phyloP scores from a whole-genome alignment of 164 flowering plant genomes.

The Vitis rotundifolia region DNA sequence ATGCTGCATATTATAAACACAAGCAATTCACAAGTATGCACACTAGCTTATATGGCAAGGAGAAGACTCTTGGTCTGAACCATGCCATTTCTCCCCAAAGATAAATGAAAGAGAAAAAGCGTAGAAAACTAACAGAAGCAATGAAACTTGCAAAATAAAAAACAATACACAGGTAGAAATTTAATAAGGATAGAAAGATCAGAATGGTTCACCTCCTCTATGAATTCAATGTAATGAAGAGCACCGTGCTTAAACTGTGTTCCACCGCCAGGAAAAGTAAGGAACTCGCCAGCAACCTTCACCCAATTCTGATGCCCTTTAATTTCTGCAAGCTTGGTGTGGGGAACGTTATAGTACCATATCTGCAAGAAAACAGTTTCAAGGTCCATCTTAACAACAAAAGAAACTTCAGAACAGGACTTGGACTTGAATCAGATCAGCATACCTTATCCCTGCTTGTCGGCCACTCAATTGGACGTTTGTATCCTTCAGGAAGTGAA shows the following conservation, averaged over 20 bases:
- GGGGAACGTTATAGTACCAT: slow-evolving; percentile 94
- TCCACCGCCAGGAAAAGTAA: slow-evolving; percentile 98
- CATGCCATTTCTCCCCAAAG: no score
- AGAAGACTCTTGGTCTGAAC: no score
- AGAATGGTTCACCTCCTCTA: slow-evolving; percentile 55
- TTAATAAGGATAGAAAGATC: neutral
- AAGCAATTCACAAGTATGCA: no score
- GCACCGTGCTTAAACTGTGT: slow-evolving; percentile 98
- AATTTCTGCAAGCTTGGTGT: slow-evolving; percentile 73
- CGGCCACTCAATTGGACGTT: slow-evolving; percentile 82
- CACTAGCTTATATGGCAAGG: no score
- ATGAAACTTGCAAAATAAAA: no score
- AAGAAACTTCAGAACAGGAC: neutral
- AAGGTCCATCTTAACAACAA: neutral
- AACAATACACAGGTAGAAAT: neutral
- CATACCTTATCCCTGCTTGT: slow-evolving; percentile 90
- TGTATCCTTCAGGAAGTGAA: slow-evolving; percentile 84
- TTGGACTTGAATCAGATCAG: neutral
- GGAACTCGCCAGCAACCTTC: slow-evolving; percentile 82
- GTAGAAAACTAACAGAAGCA: no score
- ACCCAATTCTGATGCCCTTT: slow-evolving; percentile 99
- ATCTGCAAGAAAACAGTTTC: slow-evolving; percentile 52
- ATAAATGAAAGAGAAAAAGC: no score
- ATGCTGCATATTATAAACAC: no score
- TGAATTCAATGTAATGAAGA: slow-evolving; percentile 85